These are phyloP conservation scores for Fusarium beomiforme DNA, from an alignment of 2,329 filamentous ascomycete genomes.

Conservation along the genomic window DNA sequence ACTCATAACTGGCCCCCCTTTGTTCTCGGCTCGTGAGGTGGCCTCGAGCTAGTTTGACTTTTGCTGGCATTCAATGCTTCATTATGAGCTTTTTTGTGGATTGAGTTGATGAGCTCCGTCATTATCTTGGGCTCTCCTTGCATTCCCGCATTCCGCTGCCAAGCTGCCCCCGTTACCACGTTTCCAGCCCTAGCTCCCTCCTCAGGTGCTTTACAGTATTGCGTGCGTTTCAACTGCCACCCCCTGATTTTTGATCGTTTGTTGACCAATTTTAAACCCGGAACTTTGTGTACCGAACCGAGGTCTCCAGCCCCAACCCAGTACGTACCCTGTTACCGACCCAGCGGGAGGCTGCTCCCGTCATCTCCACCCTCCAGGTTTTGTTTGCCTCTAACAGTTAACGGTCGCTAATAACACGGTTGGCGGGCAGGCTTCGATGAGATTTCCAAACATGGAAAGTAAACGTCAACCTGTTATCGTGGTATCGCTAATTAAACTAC, in stretches of 20 bases:
- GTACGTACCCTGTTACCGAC: conserved; percentile 18
- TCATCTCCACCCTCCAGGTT: conserved; percentile 12
- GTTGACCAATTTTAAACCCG: conserved; percentile 11
- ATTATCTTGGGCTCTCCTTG: conserved; percentile 34
- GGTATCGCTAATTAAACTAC: conserved; percentile 25
- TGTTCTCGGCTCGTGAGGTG: conserved; percentile 22
- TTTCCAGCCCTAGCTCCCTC: conserved; percentile 34
- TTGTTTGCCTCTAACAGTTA: conserved; percentile 19
- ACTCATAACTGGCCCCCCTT: conserved; percentile 21
- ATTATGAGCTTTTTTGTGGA: conserved; percentile 26
- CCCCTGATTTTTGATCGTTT: conserved; percentile 9
- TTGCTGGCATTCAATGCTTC: conserved; percentile 22
- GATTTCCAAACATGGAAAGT: conserved; percentile 34
- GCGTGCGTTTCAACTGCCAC: conserved; percentile 18
- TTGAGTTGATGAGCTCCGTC: conserved; percentile 31
- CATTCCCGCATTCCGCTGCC: conserved; percentile 37
- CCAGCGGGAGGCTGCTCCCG: conserved; percentile 25
- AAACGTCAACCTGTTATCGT: conserved; percentile 10
- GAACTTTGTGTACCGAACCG: conserved; percentile 29
- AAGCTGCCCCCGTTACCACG: conserved; percentile 35
- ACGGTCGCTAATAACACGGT: conserved; percentile 32
- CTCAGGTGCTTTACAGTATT: conserved; percentile 6
- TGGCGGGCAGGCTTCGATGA: conserved; percentile 14
- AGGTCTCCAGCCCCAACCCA: conserved; percentile 33
- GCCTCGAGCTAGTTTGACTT: conserved; percentile 25